phyloP scores from a whole-genome alignment of 1,284 basidiomycete species.

The Ceratorhiza oryzae-sativae region DNA sequence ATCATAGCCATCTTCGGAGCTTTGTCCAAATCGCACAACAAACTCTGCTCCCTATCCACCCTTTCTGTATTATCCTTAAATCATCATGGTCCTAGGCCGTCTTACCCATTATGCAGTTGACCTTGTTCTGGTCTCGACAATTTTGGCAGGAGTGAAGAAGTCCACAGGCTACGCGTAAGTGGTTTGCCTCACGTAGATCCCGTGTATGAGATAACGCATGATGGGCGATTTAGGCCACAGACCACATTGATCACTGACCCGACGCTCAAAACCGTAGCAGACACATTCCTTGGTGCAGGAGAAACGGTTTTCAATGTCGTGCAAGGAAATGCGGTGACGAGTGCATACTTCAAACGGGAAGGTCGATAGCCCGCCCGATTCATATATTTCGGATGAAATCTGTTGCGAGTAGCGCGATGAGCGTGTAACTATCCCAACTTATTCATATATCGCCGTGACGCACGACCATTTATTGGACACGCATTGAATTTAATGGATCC shows the following conservation, averaged over 20 bases:
- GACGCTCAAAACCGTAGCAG: constrained; percentile 74
- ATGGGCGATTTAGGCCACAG: constrained; percentile 61
- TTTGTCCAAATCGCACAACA: not conserved
- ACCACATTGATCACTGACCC: constrained; percentile 74
- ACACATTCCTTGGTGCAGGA: constrained; percentile 85
- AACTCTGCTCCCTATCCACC: not conserved
- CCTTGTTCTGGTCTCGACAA: constrained; percentile 84
- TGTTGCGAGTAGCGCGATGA: constrained; percentile 4
- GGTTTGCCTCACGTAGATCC: not conserved
- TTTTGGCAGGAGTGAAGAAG: constrained; percentile 90
- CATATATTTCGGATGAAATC: not conserved
- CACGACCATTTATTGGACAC: not conserved
- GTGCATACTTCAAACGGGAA: constrained; percentile 65
- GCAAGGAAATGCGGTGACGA: constrained; percentile 81
- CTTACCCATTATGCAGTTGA: constrained; percentile 87
- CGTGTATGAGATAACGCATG: not conserved
- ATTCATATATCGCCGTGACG: not conserved
- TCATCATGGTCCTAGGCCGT: constrained; percentile 76
- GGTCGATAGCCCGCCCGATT: constrained; percentile 15
- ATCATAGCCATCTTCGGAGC: constrained; percentile 2
- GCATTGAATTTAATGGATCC: not conserved
- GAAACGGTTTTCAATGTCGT: constrained; percentile 88
- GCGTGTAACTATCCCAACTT: not conserved
- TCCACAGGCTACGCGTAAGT: constrained; percentile 90
- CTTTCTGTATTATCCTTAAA: not conserved